A percentile compares a stretch with the other conserved stretches of the same genome.
Evolutionary conservation across 805 yeast genomes (phyloP).

Genomic region (Myxozyma sirexii): DNA sequence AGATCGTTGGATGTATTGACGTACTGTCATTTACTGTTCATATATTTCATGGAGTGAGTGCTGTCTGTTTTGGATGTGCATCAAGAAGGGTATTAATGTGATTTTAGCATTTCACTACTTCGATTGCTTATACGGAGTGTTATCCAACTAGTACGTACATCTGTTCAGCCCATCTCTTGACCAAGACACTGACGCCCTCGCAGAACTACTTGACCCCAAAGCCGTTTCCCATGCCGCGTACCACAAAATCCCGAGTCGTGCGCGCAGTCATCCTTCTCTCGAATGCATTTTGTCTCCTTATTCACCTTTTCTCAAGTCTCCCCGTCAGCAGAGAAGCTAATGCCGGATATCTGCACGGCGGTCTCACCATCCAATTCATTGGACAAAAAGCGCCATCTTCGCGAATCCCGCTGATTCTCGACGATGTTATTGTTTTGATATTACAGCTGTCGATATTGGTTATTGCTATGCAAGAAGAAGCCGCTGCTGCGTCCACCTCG

Average conservation of each 20-base stretch:
- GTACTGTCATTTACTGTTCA: slow-evolving; percentile 30
- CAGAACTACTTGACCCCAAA: slow-evolving; percentile 36
- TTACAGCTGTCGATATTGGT: slow-evolving; percentile 22
- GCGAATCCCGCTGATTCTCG: slow-evolving; percentile 11
- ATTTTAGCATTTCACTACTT: slow-evolving; percentile 30
- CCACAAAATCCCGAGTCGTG: slow-evolving; percentile 16
- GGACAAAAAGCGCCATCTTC: slow-evolving; percentile 32
- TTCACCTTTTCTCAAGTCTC: slow-evolving; percentile 21
- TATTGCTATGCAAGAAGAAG: slow-evolving; percentile 4
- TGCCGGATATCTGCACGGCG: slow-evolving; percentile 34
- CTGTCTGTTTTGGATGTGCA: not conserved
- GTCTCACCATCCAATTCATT: slow-evolving; percentile 33
- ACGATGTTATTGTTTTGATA: slow-evolving; percentile 15
- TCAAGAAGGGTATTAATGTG: not conserved
- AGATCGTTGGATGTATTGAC: slow-evolving; percentile 33
- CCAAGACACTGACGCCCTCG: too few relatives aligned
- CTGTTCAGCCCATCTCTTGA: too few relatives aligned
- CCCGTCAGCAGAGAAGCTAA: slow-evolving; percentile 30
- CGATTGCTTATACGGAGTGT: slow-evolving; percentile 30
- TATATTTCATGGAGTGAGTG: slow-evolving; percentile 33
- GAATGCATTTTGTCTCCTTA: slow-evolving; percentile 25
- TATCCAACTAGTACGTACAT: slow-evolving; percentile 29
- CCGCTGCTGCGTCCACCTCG: not conserved
- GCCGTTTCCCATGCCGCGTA: slow-evolving; percentile 28
- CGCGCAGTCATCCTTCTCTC: slow-evolving; percentile 15